A percentile compares a stretch with the other conserved stretches of the same genome.
These are phyloP conservation scores for Sporothrix brunneoviolacea DNA, from an alignment of 2,329 filamentous ascomycete species.

Conservation along the genomic window DNA sequence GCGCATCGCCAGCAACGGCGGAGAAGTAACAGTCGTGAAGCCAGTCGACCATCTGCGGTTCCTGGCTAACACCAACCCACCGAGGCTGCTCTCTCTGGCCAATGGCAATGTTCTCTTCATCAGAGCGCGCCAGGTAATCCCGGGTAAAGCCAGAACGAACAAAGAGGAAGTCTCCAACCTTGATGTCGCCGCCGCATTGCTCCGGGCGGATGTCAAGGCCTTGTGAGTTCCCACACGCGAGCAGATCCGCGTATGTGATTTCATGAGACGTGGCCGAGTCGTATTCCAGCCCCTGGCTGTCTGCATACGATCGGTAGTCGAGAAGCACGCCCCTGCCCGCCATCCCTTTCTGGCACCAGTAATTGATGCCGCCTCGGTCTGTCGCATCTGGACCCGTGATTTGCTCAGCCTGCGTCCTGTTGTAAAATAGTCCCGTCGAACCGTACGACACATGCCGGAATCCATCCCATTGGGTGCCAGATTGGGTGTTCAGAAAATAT, in stretches of 20 bases:
- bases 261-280: slow-evolving; percentile 33
- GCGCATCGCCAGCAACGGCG: slow-evolving; percentile 50
- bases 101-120: slow-evolving; percentile 6
- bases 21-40: slow-evolving; percentile 49
- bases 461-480: slow-evolving; percentile 17
- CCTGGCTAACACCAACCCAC: slow-evolving; percentile 41
- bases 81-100: background rate
- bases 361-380: background rate
- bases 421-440: slow-evolving; percentile 2
- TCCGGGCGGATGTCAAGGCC: slow-evolving; percentile 8
- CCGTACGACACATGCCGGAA: slow-evolving; percentile 12
- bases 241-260: slow-evolving; percentile 38
- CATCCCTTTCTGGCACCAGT: slow-evolving; percentile 36
- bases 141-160: slow-evolving; percentile 46
- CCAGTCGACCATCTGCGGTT: slow-evolving; percentile 45
- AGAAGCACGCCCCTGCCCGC: slow-evolving; percentile 45
- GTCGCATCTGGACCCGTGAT: background rate
- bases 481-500: slow-evolving; percentile 14
- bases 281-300: slow-evolving; percentile 31
- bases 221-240: slow-evolving; percentile 37
- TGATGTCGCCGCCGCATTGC: slow-evolving; percentile 30
- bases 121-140: slow-evolving; percentile 33
- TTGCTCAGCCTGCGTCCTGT: slow-evolving; percentile 1
- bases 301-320: slow-evolving; percentile 40
- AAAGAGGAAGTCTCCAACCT: slow-evolving; percentile 49